Evolutionary conservation across 1,284 basidiomycete genomes (phyloP).

Genomic region (Cutaneotrichosporon sp.): DNA sequence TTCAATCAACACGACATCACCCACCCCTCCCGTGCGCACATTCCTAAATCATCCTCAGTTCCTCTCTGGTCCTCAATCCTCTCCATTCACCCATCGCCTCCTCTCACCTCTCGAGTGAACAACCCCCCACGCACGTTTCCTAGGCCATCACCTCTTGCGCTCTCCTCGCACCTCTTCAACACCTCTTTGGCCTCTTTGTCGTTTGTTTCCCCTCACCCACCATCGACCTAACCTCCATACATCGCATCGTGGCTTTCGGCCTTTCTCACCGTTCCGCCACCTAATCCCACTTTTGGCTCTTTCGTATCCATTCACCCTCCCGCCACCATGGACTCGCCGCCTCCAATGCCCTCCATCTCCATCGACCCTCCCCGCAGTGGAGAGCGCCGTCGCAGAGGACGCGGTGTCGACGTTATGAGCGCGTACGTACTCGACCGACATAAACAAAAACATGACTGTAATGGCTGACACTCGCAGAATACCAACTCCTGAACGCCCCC

Average conservation of each 20-base stretch:
- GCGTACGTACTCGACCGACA: slow-evolving; percentile 12
- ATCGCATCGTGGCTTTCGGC: too few species aligned
- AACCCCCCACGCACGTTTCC: neutral
- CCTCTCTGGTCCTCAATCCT: neutral
- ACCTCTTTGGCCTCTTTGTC: too few species aligned
- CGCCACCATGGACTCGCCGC: slow-evolving; percentile 15
- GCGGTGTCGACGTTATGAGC: slow-evolving; percentile 31
- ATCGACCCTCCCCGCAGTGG: slow-evolving; percentile 25
- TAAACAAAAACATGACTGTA: neutral
- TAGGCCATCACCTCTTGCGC: neutral
- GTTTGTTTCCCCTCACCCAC: too few species aligned
- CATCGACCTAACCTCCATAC: too few species aligned
- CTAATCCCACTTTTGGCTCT: neutral
- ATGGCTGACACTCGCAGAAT: slow-evolving; percentile 7
- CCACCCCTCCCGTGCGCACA: neutral
- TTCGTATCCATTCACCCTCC: neutral
- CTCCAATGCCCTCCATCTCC: slow-evolving; percentile 2
- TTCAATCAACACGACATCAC: too few species aligned
- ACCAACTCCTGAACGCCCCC: slow-evolving; percentile 10
- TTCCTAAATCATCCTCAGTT: neutral
- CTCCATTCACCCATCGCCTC: neutral
- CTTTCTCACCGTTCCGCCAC: too few species aligned
- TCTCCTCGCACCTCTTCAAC: too few species aligned
- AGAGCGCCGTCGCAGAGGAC: slow-evolving; percentile 32
- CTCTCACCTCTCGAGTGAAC: neutral